These are phyloP conservation scores for Talaromyces albobiverticillius DNA, from an alignment of 2,329 filamentous ascomycete species.

Conservation along the genomic window DNA sequence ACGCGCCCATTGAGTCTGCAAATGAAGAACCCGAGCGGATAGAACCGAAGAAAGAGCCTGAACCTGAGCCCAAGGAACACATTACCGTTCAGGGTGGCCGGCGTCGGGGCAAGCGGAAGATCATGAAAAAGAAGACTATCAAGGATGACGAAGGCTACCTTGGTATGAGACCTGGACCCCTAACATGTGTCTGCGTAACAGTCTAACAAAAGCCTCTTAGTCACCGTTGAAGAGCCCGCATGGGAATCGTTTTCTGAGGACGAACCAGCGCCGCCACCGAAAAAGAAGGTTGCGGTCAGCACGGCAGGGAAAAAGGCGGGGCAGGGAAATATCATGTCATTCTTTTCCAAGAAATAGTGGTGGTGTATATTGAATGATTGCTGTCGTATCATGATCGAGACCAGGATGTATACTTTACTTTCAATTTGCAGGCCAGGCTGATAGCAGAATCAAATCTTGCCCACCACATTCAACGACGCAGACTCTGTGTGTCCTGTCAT, in stretches of 20 bases:
- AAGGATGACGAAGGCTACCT: conserved; percentile 89
- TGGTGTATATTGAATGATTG: too few species aligned
- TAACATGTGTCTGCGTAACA: neutral
- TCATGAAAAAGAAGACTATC: conserved; percentile 83
- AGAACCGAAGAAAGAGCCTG: conserved; percentile 33
- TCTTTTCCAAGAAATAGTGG: conserved; percentile 75
- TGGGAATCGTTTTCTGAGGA: conserved; percentile 97
- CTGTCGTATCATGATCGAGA: neutral
- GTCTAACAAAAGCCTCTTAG: conserved; percentile 44
- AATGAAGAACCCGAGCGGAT: conserved; percentile 35
- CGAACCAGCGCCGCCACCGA: conserved; percentile 57
- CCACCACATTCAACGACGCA: too few species aligned
- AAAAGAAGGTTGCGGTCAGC: conserved; percentile 47
- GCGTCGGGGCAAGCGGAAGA: conserved; percentile 70
- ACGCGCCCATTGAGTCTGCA: conserved; percentile 28
- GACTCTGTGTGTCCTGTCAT: too few species aligned
- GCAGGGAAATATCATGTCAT: conserved; percentile 81
- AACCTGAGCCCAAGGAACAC: conserved; percentile 49
- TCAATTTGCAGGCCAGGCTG: neutral
- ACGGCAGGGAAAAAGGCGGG: conserved; percentile 57
- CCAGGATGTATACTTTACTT: neutral
- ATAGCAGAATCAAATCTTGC: too few species aligned
- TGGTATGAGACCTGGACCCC: conserved; percentile 54
- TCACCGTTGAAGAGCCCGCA: conserved; percentile 76
- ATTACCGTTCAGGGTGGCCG: conserved; percentile 61